Base-by-base conservation (phyloP, 768 basidiomycete genomes). In the Lyophyllum atratum region DNA sequence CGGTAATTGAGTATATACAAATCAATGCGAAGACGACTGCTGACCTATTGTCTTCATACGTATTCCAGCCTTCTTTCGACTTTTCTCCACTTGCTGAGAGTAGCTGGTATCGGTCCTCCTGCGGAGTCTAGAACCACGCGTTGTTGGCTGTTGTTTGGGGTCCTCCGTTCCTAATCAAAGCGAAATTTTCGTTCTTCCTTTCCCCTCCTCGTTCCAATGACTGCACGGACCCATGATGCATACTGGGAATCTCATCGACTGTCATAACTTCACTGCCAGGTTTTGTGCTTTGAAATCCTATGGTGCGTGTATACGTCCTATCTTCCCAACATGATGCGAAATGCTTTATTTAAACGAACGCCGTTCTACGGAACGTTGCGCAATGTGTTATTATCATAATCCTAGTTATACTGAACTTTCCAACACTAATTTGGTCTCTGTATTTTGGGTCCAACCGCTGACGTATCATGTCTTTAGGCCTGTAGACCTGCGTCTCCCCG, bases 361-460 rank as follows among this genome's bases (percentile, higher is more conserved):
- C 60, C 62, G 50, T 60, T 59, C 54, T 28, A 44, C 28, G 55
- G 50, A 66, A 52, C 49, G 56, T 52, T 53, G 63, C 62, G 65
- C 63, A 61, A 62, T 66, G 67, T 64, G 64, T 64, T 43, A 21
- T 56, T 52, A 37, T 48, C 22, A 55, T 63, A 65, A 67, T 67
- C 68, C 66, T 66, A 66, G 68, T 66, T 68, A 68, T 68, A 64
- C 68, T 68, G 68, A 69, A 39, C 56, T 6, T 42, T 40, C 39
- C n/a, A n/a, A n/a, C n/a, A n/a, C 50, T 21, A 19, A 49, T 40
- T 15, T 12, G 11, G 17, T 39, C n/a, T 29, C 26, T 25, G 2
- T 4, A 39, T 12, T 9, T 39, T 37, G n/a, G 11, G 17, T 6
- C 21, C 24, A 29, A 5, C 4, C 2, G 21, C 39, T 44, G 39